A percentile compares a stretch with the other conserved stretches of the same genome.
These are phyloP conservation scores for Papilionanthe hybrid DNA, from an alignment of 116 monocot species.

Conservation along the genomic window DNA sequence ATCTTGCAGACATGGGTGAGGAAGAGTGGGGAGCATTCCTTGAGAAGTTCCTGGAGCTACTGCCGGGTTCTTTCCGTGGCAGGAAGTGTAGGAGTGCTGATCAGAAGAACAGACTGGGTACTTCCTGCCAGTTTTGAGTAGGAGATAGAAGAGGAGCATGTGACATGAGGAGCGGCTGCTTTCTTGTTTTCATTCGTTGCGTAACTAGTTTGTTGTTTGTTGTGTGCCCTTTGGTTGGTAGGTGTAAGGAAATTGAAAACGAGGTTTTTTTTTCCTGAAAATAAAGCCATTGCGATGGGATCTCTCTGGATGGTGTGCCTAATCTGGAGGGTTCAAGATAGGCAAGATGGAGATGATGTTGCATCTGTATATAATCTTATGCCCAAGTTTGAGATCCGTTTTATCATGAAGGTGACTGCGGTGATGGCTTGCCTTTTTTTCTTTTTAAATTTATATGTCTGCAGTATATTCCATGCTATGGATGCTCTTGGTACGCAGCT, in stretches of 20 bases:
- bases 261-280: conserved; percentile 10
- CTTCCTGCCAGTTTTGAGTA: conserved; percentile 92
- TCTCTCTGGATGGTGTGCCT: neutral
- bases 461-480: neutral
- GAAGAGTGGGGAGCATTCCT: conserved; percentile 67
- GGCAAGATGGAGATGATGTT: neutral
- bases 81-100: conserved; percentile 24
- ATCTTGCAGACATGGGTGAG: conserved; percentile 52
- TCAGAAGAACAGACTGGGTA: conserved; percentile 61
- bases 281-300: neutral
- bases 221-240: conserved; percentile 21
- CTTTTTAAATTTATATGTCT: neutral
- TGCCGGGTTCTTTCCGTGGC: conserved; percentile 36
- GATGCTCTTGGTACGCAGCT: too few species aligned
- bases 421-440: conserved; percentile 11
- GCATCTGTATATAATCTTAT: conserved; percentile 20
- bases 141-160: neutral
- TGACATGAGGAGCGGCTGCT: neutral
- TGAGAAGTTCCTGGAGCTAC: conserved; percentile 59
- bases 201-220: conserved; percentile 17
- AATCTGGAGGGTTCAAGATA: neutral
- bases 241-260: conserved; percentile 28
- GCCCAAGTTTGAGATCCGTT: conserved; percentile 3
- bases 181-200: conserved; percentile 4
- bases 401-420: conserved; percentile 9